phyloP scores from a whole-genome alignment of 495 filamentous ascomycete species.

The Talaromyces proteolyticus region DNA sequence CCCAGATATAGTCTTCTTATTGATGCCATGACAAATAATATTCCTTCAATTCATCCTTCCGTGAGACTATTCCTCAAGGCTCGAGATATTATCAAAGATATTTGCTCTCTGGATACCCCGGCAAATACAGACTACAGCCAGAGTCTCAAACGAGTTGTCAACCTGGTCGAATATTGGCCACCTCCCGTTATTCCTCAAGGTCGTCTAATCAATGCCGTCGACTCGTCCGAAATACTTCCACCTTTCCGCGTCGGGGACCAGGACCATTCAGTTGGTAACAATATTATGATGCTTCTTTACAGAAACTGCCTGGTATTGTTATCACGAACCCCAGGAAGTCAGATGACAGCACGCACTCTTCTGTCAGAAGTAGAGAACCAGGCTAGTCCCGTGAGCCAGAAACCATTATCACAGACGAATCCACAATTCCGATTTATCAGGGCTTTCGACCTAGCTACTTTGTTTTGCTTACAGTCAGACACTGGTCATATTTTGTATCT shows the following conservation, averaged over 20 bases:
- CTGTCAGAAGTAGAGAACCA: conserved; percentile 70
- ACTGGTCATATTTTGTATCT: conserved; percentile 71
- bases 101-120: conserved; percentile 79
- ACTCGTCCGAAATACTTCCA: conserved; percentile 69
- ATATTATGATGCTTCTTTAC: conserved; percentile 78
- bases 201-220: conserved; percentile 77
- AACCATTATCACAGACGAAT: conserved; percentile 19
- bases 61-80: conserved; percentile 75
- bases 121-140: conserved; percentile 58
- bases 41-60: conserved; percentile 80
- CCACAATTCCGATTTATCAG: conserved; percentile 68
- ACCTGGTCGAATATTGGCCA: conserved; percentile 79
- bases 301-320: conserved; percentile 75
- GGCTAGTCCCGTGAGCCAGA: conserved; percentile 42
- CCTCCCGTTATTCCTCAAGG: conserved; percentile 62
- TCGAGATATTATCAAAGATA: conserved; percentile 85
- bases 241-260: conserved; percentile 54
- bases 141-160: conserved; percentile 63
- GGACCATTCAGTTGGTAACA: conserved; percentile 27
- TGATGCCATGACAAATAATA: conserved; percentile 81
- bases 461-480: conserved; percentile 70
- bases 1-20: conserved; percentile 94
- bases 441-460: conserved; percentile 61
- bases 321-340: conserved; percentile 54
- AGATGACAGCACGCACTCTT: conserved; percentile 68